Evolutionary conservation across 106 monocot genomes (phyloP), one percentile per base, ranked within the genome.

Genomic region (Posidonia australis): DNA sequence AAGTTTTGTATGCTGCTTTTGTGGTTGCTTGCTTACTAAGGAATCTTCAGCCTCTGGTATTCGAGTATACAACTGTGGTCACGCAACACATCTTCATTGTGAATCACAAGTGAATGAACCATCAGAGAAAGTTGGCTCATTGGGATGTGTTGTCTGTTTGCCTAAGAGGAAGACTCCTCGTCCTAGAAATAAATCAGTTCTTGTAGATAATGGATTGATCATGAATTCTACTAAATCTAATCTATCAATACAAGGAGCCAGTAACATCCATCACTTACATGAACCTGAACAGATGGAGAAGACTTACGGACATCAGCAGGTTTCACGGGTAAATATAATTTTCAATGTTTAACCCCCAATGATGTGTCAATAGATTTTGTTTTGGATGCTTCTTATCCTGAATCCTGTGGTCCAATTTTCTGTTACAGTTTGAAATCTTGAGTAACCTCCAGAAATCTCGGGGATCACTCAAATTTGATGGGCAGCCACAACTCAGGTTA

Each of bases 371-470:
- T 22, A 20, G 10, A 20, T 46, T 43, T 31, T 14, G 26, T 65
- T 25, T 46, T 21, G 13, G 19, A 52, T 16, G 2, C n/a, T 13
- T 52, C n/a, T 21, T 54, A 27, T 27, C 7, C 20, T 51, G 10
- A 41, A 21, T 23, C 13, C n/a, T 26, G 26, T 4, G 17, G 17
- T 46, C 4, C 44, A 28, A 14, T 10, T 46, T 19, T 20, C 20
- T 42, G 55, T 62, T 89, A 67, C 84, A 96, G 94, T 96, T 90
- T 69, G 90, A 90, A 74, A 84, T 96, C 48, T 76, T 96, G 76
- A 78, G 46, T 61, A 75, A 80, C 64, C 94, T 96, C 53, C 90
- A 82, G 66, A 87, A 82, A 67, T 21, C 78, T 31, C 70, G 57
- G 57, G 82, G 60, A 28, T 56, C 70, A 26, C 67, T 82, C 44